These are phyloP conservation scores for Comarum palustre DNA, from an alignment of 306 rosid species.

Conservation along the genomic window DNA sequence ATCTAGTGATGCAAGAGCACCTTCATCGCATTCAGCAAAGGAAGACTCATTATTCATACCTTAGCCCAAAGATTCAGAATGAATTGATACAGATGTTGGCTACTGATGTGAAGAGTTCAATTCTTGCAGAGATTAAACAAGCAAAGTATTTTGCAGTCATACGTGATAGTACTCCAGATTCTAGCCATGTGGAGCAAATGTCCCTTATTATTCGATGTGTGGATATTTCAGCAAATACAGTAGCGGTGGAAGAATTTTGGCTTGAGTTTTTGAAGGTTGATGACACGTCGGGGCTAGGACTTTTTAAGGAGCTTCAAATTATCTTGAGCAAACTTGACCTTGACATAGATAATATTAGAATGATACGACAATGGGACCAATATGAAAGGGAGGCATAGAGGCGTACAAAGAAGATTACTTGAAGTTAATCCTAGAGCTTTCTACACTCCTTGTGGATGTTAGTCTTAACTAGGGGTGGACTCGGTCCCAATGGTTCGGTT, in stretches of 20 bases:
- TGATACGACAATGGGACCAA: neutral
- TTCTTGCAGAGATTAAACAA: neutral
- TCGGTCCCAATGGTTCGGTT: too few relatives aligned
- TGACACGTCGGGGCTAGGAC: neutral
- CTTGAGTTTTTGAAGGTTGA: neutral
- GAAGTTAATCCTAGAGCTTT: too few relatives aligned
- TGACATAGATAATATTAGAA: slow-evolving; percentile 2
- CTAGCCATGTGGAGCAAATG: neutral
- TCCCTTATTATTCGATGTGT: too few relatives aligned
- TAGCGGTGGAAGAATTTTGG: neutral
- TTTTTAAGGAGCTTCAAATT: neutral
- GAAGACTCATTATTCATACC: neutral
- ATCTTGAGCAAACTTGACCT: neutral
- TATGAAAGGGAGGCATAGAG: too few relatives aligned
- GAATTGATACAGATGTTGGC: neutral
- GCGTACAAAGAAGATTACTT: too few relatives aligned
- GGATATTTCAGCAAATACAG: neutral
- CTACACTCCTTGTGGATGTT: too few relatives aligned
- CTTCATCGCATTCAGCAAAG: neutral
- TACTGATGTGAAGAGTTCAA: neutral
- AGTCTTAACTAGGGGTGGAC: too few relatives aligned
- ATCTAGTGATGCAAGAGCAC: neutral
- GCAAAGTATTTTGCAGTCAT: slow-evolving; percentile 1
- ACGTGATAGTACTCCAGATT: neutral
- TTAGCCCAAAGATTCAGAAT: neutral